Base-by-base conservation (phyloP, 1,284 basidiomycete genomes). In the Tausonia pullulans region DNA sequence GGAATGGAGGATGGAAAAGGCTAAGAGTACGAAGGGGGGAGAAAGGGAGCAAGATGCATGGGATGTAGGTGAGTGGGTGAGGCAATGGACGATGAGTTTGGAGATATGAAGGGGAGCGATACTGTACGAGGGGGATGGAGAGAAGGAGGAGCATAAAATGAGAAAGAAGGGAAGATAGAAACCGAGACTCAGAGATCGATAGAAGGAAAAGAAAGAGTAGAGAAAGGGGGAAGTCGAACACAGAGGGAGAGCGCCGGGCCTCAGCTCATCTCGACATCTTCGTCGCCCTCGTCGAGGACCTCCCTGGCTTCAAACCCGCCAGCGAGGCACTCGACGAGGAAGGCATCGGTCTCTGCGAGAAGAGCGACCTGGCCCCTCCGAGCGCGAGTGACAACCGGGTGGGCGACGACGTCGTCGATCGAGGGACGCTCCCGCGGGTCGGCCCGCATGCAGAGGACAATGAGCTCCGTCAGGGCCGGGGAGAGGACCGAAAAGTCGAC, bases 401-500 rank as follows among this genome's bases (percentile, higher is more conserved):
- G 85, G 10, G 74, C 75, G 69, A 81, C 82, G 48, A 93, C 79
- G 44, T 78, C 79, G 54, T 79, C 76, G 39, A 85, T 81, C n/a
- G 78, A 80, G 59, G 88, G 78, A 45, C 91, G 83, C 62, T 75
- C 70, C 5, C 73, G 75, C 4, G 89, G 85, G 60, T 89, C 83
- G 1, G 83, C 83, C 45, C 83, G 82, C 87, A 94, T 90, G 83
- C 91, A 89, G 67, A 79, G 79, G 70, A 78, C 82, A 71, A 94
- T 85, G 68, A 96, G 78, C 57, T 80, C 80, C 67, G 86, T 79
- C 58, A 97, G 78, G 69, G 87, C 84, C 0, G 81, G 79, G 69
- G 87, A 90, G 41, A 87, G 83, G n/a, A 82, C 81, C 8, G 79
- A 74, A 3, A 84, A 76, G 73, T 93, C 87, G 62, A 97, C 86